These are phyloP conservation scores for Cornus kousa DNA, from an alignment of 148 eudicot species.

Conservation along the genomic window DNA sequence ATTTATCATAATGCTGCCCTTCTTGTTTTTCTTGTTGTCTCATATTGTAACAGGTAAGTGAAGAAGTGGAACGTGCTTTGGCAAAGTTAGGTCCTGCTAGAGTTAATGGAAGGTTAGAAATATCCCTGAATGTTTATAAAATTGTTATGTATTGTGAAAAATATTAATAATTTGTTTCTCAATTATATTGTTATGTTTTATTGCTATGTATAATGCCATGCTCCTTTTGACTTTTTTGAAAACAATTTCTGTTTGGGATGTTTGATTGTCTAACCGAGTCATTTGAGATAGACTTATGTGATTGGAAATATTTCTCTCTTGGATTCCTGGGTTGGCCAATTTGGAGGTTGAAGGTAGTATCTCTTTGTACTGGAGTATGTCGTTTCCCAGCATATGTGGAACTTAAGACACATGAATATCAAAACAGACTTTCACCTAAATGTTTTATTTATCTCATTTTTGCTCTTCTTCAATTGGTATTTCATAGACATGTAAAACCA, in stretches of 20 bases:
- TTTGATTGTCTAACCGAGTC: neutral
- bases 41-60: slow-evolving; percentile 54
- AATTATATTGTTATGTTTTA: neutral
- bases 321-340: no score
- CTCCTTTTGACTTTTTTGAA: neutral
- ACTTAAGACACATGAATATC: neutral
- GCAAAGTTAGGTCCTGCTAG: slow-evolving; percentile 73
- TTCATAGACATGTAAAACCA: neutral
- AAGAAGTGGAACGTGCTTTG: slow-evolving; percentile 86
- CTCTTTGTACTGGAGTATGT: neutral
- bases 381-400: neutral
- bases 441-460: neutral
- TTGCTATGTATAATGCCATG: neutral
- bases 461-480: neutral
- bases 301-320: neutral
- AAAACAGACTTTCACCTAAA: neutral
- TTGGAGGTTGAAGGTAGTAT: no score
- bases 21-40: neutral
- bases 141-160: neutral
- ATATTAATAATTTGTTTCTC: slow-evolving; percentile 2
- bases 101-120: slow-evolving; percentile 54
- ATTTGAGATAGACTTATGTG: neutral
- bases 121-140: neutral
- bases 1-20: neutral
- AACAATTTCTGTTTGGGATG: neutral